Conservation (phyloP, 2,329 filamentous ascomycete genomes). For the Clathrospora elynae region DNA sequence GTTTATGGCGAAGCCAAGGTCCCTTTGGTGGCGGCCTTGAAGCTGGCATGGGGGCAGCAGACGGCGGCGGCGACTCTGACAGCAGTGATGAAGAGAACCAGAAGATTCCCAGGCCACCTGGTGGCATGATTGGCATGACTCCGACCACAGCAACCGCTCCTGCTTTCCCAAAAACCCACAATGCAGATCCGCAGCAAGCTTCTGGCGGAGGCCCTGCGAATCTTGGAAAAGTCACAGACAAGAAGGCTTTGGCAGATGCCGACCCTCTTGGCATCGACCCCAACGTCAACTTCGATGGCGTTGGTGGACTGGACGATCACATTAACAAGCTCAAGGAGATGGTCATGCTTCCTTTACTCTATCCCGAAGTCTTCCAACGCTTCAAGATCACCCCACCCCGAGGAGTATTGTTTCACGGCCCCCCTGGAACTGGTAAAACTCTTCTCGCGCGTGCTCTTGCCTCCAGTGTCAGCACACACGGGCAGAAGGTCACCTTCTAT, state of each 20-base stretch:
- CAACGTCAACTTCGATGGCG: constrained; percentile 90
- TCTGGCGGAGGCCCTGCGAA: constrained; percentile 72
- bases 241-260: constrained; percentile 87
- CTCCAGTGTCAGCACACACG: constrained; percentile 85
- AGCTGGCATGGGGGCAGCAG: constrained; percentile 74
- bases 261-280: constrained; percentile 93
- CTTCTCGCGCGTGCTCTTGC: constrained; percentile 91
- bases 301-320: constrained; percentile 89
- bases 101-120: constrained; percentile 59
- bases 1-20: constrained; percentile 85
- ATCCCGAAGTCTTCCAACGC: constrained; percentile 88
- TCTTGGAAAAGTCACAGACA: constrained; percentile 91
- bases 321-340: constrained; percentile 99
- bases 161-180: constrained; percentile 62
- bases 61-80: constrained; percentile 86
- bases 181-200: constrained; percentile 60
- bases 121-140: constrained; percentile 69
- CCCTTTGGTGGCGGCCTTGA: constrained; percentile 89
- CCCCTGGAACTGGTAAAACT: constrained; percentile 96
- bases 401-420: constrained; percentile 94
- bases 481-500: constrained; percentile 96
- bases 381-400: constrained; percentile 94
- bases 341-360: constrained; percentile 91
- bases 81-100: constrained; percentile 93
- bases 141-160: constrained; percentile 59